phyloP scores from a whole-genome alignment of 768 basidiomycete species.

The Saitozyma podzolica region DNA sequence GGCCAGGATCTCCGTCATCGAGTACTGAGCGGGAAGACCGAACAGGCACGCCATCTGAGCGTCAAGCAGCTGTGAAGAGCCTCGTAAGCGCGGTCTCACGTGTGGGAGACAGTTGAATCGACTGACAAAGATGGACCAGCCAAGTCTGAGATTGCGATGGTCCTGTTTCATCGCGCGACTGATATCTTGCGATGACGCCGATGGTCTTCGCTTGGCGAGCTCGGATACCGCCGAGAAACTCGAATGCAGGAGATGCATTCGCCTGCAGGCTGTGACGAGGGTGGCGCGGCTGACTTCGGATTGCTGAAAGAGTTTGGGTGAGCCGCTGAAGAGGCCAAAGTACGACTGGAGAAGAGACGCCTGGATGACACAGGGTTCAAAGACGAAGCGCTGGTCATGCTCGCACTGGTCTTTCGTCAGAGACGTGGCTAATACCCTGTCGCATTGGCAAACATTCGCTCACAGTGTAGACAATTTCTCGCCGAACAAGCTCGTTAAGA shows the following conservation, averaged over 20 bases:
- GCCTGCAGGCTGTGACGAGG: slow-evolving; percentile 13
- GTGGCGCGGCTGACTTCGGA: slow-evolving; percentile 11
- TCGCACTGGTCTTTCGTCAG: slow-evolving; percentile 11
- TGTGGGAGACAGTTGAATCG: not conserved
- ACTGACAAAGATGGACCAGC: slow-evolving; percentile 24
- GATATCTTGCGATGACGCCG: not conserved
- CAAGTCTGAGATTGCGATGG: slow-evolving; percentile 10
- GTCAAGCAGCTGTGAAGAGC: slow-evolving; percentile 13
- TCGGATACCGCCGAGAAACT: slow-evolving; percentile 3
- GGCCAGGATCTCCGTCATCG: slow-evolving; percentile 6
- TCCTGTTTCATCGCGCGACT: slow-evolving; percentile 15
- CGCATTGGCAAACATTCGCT: not conserved
- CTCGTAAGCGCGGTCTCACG: not conserved
- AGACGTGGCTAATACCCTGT: no score
- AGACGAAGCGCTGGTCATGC: slow-evolving; percentile 13
- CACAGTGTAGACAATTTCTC: slow-evolving; percentile 17
- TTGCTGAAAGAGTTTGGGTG: slow-evolving; percentile 18
- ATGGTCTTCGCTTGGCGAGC: not conserved
- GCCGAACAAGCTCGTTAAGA: slow-evolving; percentile 14
- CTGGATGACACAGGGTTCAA: slow-evolving; percentile 13
- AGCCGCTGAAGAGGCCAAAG: slow-evolving; percentile 19
- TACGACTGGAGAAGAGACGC: slow-evolving; percentile 12
- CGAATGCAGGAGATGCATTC: slow-evolving; percentile 12
- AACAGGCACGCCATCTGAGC: slow-evolving; percentile 22
- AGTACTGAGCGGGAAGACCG: slow-evolving; percentile 8